phyloP scores from a whole-genome alignment of 352 stramenopile genomes.

The Globisporangium paroecandrum region DNA sequence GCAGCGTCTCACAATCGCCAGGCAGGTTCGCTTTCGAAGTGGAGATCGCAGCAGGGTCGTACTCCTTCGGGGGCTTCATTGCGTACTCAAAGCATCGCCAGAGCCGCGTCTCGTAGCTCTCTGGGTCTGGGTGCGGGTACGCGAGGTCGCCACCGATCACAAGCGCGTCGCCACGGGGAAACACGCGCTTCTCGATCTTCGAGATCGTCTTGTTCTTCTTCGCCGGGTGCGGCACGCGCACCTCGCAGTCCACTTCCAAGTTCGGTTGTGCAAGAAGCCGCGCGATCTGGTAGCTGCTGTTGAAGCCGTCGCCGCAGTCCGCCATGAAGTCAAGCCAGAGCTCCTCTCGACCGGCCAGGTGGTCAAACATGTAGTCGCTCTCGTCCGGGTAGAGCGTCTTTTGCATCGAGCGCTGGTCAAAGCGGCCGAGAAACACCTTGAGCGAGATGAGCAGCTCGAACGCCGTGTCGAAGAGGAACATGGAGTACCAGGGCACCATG shows the following conservation, averaged over 20 bases:
- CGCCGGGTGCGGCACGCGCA: constrained; percentile 20
- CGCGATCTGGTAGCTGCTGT: constrained; percentile 92
- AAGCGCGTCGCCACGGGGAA: constrained; percentile 85
- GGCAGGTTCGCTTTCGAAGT: constrained; percentile 71
- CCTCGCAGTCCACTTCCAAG: constrained; percentile 70
- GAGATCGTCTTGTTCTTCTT: constrained; percentile 22
- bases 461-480: constrained; percentile 88
- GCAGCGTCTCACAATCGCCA: constrained; percentile 37
- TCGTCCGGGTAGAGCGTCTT: constrained; percentile 72
- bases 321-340: constrained; percentile 95
- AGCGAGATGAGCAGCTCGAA: constrained; percentile 92
- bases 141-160: constrained; percentile 92
- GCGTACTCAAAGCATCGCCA: constrained; percentile 93
- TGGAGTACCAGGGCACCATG: constrained; percentile 95
- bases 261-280: constrained; percentile 87
- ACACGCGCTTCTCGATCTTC: constrained; percentile 43
- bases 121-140: constrained; percentile 86
- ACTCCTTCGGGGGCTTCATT: constrained; percentile 85
- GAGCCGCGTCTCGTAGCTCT: constrained; percentile 89
- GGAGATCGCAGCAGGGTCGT: constrained; percentile 87
- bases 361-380: constrained; percentile 80
- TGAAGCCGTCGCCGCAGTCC: constrained; percentile 92
- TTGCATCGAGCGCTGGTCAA: constrained; percentile 91
- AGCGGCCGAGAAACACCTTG: constrained; percentile 91
- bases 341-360: constrained; percentile 70